These are phyloP conservation scores for Drechslera avenae DNA, from an alignment of 2,329 filamentous ascomycete genomes.

Conservation along the genomic window DNA sequence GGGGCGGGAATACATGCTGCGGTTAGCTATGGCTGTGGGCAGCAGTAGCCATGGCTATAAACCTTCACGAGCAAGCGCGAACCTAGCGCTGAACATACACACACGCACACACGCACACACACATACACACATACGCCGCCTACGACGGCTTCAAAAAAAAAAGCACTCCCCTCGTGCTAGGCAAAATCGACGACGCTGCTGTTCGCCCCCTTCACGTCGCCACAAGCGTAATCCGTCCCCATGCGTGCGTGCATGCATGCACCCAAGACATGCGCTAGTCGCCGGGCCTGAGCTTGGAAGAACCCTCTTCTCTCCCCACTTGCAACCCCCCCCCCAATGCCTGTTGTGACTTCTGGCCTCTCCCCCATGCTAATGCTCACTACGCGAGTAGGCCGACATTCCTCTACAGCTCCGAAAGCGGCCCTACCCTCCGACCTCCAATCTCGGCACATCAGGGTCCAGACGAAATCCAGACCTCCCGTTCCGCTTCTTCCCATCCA, in stretches of 20 bases:
- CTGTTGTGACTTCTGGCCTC: too few relatives aligned
- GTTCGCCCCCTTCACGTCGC: not conserved
- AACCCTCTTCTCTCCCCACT: too few relatives aligned
- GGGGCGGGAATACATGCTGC: not conserved
- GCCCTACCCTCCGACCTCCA: not conserved
- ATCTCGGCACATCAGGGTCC: slow-evolving; percentile 1
- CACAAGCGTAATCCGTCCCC: not conserved
- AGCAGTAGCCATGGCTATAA: not conserved
- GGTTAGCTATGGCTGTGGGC: too few relatives aligned
- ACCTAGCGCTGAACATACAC: too few relatives aligned
- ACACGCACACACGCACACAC: too few relatives aligned
- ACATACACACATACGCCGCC: not conserved
- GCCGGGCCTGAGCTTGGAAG: not conserved
- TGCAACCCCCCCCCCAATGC: not conserved
- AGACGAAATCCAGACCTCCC: not conserved
- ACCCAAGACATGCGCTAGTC: not conserved
- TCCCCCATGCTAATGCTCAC: too few relatives aligned
- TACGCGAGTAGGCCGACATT: too few relatives aligned
- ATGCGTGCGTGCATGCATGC: too few relatives aligned
- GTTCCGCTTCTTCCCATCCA: too few relatives aligned
- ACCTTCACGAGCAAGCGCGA: not conserved
- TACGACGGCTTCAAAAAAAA: not conserved
- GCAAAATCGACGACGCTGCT: not conserved
- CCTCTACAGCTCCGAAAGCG: not conserved
- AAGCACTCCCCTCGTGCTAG: not conserved